Percentiles rank a stretch among this genome's conserved stretches.
These are phyloP conservation scores for Novymonas esmeraldas DNA, from an alignment of 208 protist genomes.

Conservation along the genomic window DNA sequence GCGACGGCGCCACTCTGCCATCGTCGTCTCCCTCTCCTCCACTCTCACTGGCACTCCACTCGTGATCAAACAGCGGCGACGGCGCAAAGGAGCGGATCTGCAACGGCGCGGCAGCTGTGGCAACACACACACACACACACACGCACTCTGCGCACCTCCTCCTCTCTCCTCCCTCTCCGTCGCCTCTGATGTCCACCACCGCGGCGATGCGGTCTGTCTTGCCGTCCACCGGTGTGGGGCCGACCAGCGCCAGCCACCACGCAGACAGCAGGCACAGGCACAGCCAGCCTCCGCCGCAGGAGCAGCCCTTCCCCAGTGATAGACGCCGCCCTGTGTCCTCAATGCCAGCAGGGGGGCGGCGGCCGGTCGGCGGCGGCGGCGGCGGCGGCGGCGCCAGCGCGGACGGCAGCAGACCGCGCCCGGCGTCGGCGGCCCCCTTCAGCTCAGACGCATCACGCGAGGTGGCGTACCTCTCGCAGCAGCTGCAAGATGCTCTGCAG, in stretches of 20 bases:
- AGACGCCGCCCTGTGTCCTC: background rate
- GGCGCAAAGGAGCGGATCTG: no score
- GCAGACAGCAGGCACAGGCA: background rate
- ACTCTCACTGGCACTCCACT: no score
- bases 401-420: background rate
- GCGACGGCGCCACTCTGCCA: no score
- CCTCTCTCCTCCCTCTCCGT: background rate
- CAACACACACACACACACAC: background rate
- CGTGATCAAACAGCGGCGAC: no score
- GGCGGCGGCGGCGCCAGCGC: no score
- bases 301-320: no score
- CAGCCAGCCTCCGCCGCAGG: background rate
- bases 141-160: background rate
- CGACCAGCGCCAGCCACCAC: slow-evolving; percentile 19
- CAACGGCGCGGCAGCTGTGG: no score
- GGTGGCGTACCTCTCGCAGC: slow-evolving; percentile 47
- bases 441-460: slow-evolving; percentile 18
- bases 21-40: no score
- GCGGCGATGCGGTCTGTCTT: background rate
- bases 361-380: background rate
- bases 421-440: background rate
- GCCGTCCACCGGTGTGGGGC: background rate
- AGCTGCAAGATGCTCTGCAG: slow-evolving; percentile 40
- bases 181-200: background rate
- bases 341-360: background rate